Evolutionary conservation across 495 filamentous ascomycete genomes (phyloP).

Genomic region (Xylaria grammica): DNA sequence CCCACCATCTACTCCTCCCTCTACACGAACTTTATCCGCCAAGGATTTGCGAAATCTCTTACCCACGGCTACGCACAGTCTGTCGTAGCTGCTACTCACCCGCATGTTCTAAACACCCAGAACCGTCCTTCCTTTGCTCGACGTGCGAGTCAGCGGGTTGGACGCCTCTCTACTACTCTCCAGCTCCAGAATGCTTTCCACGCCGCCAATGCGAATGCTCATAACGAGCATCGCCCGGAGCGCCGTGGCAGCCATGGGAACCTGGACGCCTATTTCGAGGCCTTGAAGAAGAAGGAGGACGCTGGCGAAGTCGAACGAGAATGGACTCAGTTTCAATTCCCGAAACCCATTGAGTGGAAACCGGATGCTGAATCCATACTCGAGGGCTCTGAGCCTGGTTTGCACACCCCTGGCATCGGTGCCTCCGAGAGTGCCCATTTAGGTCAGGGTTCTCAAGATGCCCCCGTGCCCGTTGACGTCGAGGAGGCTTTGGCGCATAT

Average conservation of each 20-base stretch:
- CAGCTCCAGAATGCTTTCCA: slow-evolving; percentile 82
- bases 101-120: slow-evolving; percentile 76
- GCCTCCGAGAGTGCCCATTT: slow-evolving; percentile 16
- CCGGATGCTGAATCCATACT: slow-evolving; percentile 56
- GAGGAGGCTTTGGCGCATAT: slow-evolving; percentile 55
- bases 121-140: slow-evolving; percentile 61
- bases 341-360: slow-evolving; percentile 86
- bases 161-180: slow-evolving; percentile 62
- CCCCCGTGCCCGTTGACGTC: slow-evolving; percentile 29
- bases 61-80: slow-evolving; percentile 98
- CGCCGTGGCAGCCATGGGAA: slow-evolving; percentile 52
- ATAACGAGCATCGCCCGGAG: slow-evolving; percentile 49
- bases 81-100: slow-evolving; percentile 91
- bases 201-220: slow-evolving; percentile 40
- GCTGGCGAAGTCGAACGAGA: slow-evolving; percentile 71
- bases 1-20: slow-evolving; percentile 62
- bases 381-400: slow-evolving; percentile 55
- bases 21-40: slow-evolving; percentile 88
- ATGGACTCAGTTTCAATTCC: slow-evolving; percentile 90
- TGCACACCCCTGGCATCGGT: slow-evolving; percentile 40
- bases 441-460: slow-evolving; percentile 15
- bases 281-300: slow-evolving; percentile 79
- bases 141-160: slow-evolving; percentile 54
- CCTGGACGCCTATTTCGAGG: slow-evolving; percentile 86
- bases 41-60: slow-evolving; percentile 93